Evolutionary conservation across 495 filamentous ascomycete species (phyloP), one percentile per base, ranked within the genome.

Genomic region (Penicillium lividum): DNA sequence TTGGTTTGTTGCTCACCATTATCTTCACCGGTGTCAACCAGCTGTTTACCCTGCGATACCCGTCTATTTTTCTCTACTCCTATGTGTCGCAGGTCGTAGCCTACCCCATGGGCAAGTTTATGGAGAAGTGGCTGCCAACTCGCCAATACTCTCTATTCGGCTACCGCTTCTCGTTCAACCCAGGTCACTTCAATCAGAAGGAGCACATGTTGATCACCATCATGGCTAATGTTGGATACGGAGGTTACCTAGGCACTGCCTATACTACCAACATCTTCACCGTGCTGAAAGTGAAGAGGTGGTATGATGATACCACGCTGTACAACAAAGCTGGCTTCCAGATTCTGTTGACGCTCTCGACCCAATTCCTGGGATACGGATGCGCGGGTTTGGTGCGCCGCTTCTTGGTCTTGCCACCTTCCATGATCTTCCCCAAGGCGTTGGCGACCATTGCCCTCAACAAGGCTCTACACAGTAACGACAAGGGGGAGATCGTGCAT

Each of bases 11-110:
- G 7, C 71, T 87, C 18, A 83, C 84, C 25, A 68, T 84, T 9
- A 65, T 88, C 33, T 83, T 81, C 18, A 82, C 84, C 16, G 82
- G 79, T 6, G 75, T 86, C 72, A 87, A 89, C 65, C 83, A 82
- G 16, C 74, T 88, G 31, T 88, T 88, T 72, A 84, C 82, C 31
- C 62, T 89, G 55, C 79, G 85, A 77, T 93, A 93, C 76, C 90
- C 90, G 28, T 90, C 87, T 62, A 85, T 88, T 51, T 76, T 77
- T 11, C 75, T 89, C 25, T 81, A 81, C 11, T 73, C 84, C 27
- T 73, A 87, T 28, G 81, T 86, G 25, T 83, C 84, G 7, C 86
- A 88, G 70, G 77, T 89, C 46, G 75, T 89, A 45, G 81, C 83
- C n/a, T 89, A 84, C 72, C 83, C 84, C 11, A 79, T 67, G 82